Base-by-base conservation (phyloP, 2,329 filamentous ascomycete species). In the Rugonectria rugulosa region DNA sequence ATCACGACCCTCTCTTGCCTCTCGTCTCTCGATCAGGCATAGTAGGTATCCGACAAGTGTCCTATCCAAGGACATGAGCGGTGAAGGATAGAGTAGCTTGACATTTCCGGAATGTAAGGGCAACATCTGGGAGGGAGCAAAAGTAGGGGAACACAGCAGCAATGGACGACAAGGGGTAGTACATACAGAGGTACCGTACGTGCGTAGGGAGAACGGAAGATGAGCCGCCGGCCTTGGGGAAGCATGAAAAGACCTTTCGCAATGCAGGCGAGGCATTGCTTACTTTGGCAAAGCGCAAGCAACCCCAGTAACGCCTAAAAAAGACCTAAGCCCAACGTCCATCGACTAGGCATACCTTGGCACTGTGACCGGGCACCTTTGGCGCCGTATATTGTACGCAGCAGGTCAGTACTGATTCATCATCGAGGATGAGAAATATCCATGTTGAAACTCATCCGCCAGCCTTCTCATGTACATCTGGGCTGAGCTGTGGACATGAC, bases 241-340 rank as follows among this genome's bases (percentile, higher is more conserved):
- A n/a, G n/a, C n/a, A n/a, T n/a, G n/a, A n/a, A n/a, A n/a, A n/a
- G n/a, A n/a, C n/a, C n/a, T n/a, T 46, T 53, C 41, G 34, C 32
- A n/a, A 32, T 24, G 34, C 60, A 62, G 34, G 62, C 58, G 64
- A 66, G 60, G 58, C 42, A 58, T 66, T 67, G 26, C 64, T 47
- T 6, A 29, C 53, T 60, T 19, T 19, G 60, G 62, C 45, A 54
- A 61, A 50, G 64, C 53, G 62, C 46, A 37, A 46, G 17, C 42
- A 26, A 15, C 17, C 10, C 7, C 31, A 20, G 32, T 36, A 4
- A 36, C 32, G 32, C 32, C 32, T 32, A 27, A 32, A 32, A 32
- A 14, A 7, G 29, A 32, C 29, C 24, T 27, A 11, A 32, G 29
- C 29, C 7, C 29, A 32, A 14, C 29, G 29, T 32, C 29, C 29